phyloP scores from a whole-genome alignment of 2,329 filamentous ascomycete genomes.

The Chaetomiaceae sp. region DNA sequence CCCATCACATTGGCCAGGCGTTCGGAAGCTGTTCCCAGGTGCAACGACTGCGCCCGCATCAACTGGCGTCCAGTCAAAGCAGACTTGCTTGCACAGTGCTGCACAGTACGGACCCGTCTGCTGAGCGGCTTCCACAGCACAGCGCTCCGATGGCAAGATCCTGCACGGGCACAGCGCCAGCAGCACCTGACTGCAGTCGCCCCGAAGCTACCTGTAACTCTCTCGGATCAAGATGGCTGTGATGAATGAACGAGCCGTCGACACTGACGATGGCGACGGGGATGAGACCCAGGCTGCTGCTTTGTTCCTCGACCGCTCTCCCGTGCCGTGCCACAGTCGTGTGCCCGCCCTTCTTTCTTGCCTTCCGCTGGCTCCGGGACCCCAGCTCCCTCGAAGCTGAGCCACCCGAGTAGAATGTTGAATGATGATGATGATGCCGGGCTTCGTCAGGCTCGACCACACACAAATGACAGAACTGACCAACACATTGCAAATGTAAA shows the following conservation, averaged over 20 bases:
- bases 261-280: too few species aligned
- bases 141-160: constrained; percentile 21
- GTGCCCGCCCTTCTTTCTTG: neutral
- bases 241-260: too few species aligned
- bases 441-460: too few species aligned
- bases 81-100: neutral
- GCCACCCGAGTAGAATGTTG: too few species aligned
- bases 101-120: neutral
- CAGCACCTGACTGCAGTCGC: neutral
- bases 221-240: too few species aligned
- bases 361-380: neutral
- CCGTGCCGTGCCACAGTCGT: constrained; percentile 1
- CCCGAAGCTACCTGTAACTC: too few species aligned
- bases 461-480: neutral
- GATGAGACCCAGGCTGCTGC: too few species aligned
- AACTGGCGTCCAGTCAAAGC: too few species aligned
- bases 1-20: constrained; percentile 5
- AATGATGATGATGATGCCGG: too few species aligned
- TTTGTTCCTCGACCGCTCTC: neutral
- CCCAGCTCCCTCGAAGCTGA: neutral
- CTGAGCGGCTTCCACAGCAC: constrained; percentile 17
- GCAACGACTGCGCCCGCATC: neutral
- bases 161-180: constrained; percentile 8
- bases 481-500: neutral
- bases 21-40: neutral